Base-by-base conservation (phyloP, 2,329 filamentous ascomycete genomes). In the Microdochium nivale region DNA sequence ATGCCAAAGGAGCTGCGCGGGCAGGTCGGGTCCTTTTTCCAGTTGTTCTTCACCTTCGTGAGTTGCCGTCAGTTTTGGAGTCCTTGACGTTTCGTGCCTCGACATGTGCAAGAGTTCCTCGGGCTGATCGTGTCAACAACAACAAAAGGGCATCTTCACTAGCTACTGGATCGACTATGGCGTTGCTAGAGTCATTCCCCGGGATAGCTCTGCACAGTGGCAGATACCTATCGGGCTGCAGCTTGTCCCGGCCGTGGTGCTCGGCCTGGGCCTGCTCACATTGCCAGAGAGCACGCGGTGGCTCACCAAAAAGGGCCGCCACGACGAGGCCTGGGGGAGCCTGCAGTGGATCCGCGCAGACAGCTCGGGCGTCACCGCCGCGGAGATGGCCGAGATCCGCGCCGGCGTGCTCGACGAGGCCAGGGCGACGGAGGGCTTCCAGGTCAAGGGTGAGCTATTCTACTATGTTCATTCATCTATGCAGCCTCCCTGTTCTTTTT, bases 161-260 rank as follows among this genome's bases (percentile, higher is more conserved):
- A 75, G 72, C 3, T 80, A 79, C 60, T 79, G 76, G 74, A 67
- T 79, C 44, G 75, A 79, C 60, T 79, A 78, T 51, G 74, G 67
- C 16, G 70, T 74, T 4, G 58, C 63, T 1, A 61, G 62, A 32
- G 58, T 64, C 51, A 63, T 72, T 46, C 47, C 53, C 3, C 51
- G 59, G 2, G 52, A 57, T n/a, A 59, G 66, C 40, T 55, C 71
- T 0, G 62, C 62, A 2, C 77, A 81, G 62, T 81, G 77, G 79
- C 77, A 79, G 61, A 70, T 80, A 25, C 78, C 77, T 1, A 71
- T 81, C 50, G 77, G 73, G 0, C 64, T 80, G 3, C 76, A 79
- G 56, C 65, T 79, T 7, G 60, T 74, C 0, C 74, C 74, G 0
- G 75, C 73, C 0, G 70, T 62, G 1, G 53, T 77, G 0, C 71